These are phyloP conservation scores for Trichoderma arundinaceum DNA, from an alignment of 2,329 filamentous ascomycete genomes.

Conservation along the genomic window DNA sequence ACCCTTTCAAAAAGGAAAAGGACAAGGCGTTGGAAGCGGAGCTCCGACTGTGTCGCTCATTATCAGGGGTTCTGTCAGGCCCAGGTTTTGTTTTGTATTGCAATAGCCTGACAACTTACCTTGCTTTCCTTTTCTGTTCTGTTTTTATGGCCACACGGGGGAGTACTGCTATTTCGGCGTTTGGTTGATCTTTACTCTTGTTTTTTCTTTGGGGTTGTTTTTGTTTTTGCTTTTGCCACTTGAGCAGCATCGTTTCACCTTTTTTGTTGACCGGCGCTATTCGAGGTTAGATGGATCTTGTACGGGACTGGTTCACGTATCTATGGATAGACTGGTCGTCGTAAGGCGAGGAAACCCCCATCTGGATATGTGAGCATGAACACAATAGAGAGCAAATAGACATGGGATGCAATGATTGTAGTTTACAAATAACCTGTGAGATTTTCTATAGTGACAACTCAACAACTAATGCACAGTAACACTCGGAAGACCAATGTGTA, in stretches of 20 bases:
- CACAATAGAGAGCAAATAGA: conserved; percentile 22
- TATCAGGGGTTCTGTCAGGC: not conserved
- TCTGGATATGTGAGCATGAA: conserved; percentile 11
- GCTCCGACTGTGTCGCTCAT: not conserved
- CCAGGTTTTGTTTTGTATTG: not conserved
- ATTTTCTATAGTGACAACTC: no score
- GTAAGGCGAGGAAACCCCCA: conserved; percentile 19
- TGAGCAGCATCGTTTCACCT: not conserved
- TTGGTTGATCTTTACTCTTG: not conserved
- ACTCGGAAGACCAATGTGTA: not conserved
- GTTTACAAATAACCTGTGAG: not conserved
- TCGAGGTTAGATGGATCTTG: not conserved
- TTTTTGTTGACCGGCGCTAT: not conserved
- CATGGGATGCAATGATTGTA: not conserved
- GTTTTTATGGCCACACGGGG: not conserved
- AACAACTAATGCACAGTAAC: not conserved
- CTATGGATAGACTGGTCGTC: conserved; percentile 16
- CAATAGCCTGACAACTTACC: not conserved
- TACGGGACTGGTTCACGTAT: not conserved
- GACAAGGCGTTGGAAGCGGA: not conserved
- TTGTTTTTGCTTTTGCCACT: conserved; percentile 1
- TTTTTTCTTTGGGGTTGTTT: not conserved
- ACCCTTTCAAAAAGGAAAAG: not conserved
- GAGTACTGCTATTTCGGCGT: not conserved
- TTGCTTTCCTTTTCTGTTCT: not conserved